Base-by-base conservation (phyloP, 2,329 filamentous ascomycete genomes). In the Stachybotrys echinatus region DNA sequence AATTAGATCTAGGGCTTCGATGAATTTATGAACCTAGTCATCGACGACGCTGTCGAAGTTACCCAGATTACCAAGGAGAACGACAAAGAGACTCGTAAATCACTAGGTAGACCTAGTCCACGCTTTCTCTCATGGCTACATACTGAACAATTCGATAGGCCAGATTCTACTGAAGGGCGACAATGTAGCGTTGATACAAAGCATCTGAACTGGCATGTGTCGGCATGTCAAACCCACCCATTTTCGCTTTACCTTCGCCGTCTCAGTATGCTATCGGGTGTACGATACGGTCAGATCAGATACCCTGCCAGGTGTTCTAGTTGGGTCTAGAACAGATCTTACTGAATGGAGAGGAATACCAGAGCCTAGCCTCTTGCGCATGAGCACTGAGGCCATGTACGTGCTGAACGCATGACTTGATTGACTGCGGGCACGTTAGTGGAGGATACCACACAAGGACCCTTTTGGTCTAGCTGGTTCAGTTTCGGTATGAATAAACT, bases 11-110 rank as follows among this genome's bases (percentile, higher is more conserved):
- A 96, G 91, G 92, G 94, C 14, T 99, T 99, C 59, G 94, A 99
- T 68, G 94, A 99, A 71, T 99, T 97, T 74, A 96, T 99, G 92
- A 99, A 99, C 74, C 77, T 99, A 46, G 94, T 97, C 38, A 81
- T 96, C 58, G 94, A 99, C 65, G 91, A 99, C 61, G 94, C 94
- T 23, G 84, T 96, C 50, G 92, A 97, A 72, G 91, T 99, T 42
- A 88, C 86, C 68, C 81, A 90, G 65, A 77, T 89, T 49, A 91
- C 88, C 55, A 95, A 95, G 76, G 84, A 82, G 17, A 86, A 88
- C 59, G 68, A 77, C 40, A 83, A 86, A 58, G 92, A 95, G 72
- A 84, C 83, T 58, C 81, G 92, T 67, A 84, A 89, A 69, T 77
- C 84, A 42, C 69, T 96, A 48, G 92, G 92, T 95, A 79, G 54